Percentiles rank a stretch among this genome's conserved stretches.
phyloP scores from a whole-genome alignment of 2,329 filamentous ascomycete species.

The Trichophyton mentagrophytes region DNA sequence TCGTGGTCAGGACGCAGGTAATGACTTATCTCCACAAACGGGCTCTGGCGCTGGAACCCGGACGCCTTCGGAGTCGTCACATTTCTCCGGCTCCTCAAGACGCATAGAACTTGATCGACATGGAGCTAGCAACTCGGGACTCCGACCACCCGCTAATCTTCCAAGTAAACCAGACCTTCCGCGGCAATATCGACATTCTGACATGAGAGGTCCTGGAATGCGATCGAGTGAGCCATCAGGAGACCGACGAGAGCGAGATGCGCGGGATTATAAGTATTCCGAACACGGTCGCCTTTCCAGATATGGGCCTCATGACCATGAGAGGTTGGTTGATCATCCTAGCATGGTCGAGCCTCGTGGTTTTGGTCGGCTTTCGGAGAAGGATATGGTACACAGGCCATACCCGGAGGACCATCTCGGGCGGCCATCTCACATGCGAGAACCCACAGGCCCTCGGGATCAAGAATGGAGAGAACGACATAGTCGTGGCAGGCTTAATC shows the following conservation, averaged over 20 bases:
- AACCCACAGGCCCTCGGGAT: constrained; percentile 23
- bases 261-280: constrained; percentile 21
- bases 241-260: constrained; percentile 22
- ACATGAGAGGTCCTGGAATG: constrained; percentile 21
- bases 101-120: constrained; percentile 28
- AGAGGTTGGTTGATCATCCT: constrained; percentile 9
- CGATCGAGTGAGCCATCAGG: constrained; percentile 29
- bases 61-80: constrained; percentile 19
- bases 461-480: constrained; percentile 27
- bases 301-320: constrained; percentile 28
- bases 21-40: not conserved
- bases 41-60: not conserved
- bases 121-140: constrained; percentile 15
- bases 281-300: constrained; percentile 27
- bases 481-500: constrained; percentile 21
- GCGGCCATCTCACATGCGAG: constrained; percentile 23
- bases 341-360: not conserved
- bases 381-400: constrained; percentile 24
- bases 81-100: constrained; percentile 24
- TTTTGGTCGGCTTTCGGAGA: constrained; percentile 9
- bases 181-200: constrained; percentile 27
- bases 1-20: not conserved
- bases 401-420: constrained; percentile 29
- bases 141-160: constrained; percentile 25
- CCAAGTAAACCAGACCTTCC: constrained; percentile 23